A percentile compares a stretch with the other conserved stretches of the same genome.
These are phyloP conservation scores for Podospora comata DNA, from an alignment of 495 filamentous ascomycete species.

Conservation along the genomic window DNA sequence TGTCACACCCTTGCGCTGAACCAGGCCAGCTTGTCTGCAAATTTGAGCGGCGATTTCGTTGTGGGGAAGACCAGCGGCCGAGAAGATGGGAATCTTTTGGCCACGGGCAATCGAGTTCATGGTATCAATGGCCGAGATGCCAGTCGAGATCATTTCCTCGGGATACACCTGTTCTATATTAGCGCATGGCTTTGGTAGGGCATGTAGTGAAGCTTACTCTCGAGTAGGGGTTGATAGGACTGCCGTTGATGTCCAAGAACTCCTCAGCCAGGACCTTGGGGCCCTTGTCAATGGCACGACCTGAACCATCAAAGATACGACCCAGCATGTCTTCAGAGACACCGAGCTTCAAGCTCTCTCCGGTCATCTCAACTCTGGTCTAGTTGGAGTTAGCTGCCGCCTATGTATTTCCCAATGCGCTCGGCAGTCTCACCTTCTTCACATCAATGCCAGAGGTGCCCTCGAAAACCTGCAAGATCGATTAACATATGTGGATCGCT, in stretches of 20 bases:
- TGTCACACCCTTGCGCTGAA: slow-evolving; percentile 67
- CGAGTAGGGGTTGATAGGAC: slow-evolving; percentile 97
- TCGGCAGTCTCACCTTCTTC: slow-evolving; percentile 69
- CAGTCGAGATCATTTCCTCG: slow-evolving; percentile 99
- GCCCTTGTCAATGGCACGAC: slow-evolving; percentile 95
- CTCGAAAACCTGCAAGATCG: slow-evolving; percentile 77
- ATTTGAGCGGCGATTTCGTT: slow-evolving; percentile 99
- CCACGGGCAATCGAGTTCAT: slow-evolving; percentile 99
- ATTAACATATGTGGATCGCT: slow-evolving; percentile 18
- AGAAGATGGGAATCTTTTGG: slow-evolving; percentile 99
- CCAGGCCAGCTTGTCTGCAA: slow-evolving; percentile 90
- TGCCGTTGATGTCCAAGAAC: slow-evolving; percentile 98
- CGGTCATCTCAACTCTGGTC: slow-evolving; percentile 96
- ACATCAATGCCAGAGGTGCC: slow-evolving; percentile 96
- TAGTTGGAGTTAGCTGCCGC: slow-evolving; percentile 33
- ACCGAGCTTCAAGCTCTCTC: slow-evolving; percentile 93
- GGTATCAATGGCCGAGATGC: slow-evolving; percentile 98
- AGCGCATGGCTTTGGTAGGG: slow-evolving; percentile 8
- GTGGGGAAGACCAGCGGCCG: slow-evolving; percentile 94
- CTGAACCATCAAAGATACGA: slow-evolving; percentile 97
- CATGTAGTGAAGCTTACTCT: slow-evolving; percentile 56
- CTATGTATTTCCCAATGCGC: neutral
- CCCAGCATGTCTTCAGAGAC: slow-evolving; percentile 99
- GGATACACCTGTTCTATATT: slow-evolving; percentile 72
- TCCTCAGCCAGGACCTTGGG: slow-evolving; percentile 98